A percentile compares a stretch with the other conserved stretches of the same genome.
phyloP scores from a whole-genome alignment of 2,329 filamentous ascomycete genomes.

The Apiospora aurea region DNA sequence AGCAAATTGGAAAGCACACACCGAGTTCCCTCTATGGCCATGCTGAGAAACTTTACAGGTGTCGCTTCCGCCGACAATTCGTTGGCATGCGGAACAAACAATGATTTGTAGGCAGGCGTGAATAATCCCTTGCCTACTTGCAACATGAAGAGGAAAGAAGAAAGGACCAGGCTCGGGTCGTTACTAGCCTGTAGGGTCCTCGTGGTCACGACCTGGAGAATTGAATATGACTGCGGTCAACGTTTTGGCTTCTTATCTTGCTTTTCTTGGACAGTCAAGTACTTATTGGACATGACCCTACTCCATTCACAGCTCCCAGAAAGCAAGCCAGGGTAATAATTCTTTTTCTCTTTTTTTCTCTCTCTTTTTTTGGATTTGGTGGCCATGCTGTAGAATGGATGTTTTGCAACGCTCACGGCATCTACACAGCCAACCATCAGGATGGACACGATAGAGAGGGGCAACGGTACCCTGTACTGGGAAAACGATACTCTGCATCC shows the following conservation, averaged over 20 bases:
- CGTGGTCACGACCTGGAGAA: background rate
- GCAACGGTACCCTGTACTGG: background rate
- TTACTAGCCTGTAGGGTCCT: background rate
- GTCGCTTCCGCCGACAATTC: background rate
- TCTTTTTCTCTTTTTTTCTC: background rate
- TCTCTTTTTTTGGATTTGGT: background rate
- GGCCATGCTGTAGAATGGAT: background rate
- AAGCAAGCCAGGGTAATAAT: background rate
- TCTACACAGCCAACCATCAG: background rate
- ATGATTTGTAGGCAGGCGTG: background rate
- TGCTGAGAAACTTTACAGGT: background rate
- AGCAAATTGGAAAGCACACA: background rate
- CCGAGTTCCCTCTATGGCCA: background rate
- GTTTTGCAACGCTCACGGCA: background rate
- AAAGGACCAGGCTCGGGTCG: background rate
- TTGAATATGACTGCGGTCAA: background rate
- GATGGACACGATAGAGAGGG: background rate
- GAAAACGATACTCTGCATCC: constrained; percentile 15
- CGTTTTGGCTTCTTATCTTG: background rate
- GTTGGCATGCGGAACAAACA: background rate
- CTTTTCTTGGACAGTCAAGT: background rate
- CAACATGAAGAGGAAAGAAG: background rate
- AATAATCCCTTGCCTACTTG: background rate
- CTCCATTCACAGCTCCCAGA: background rate
- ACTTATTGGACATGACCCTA: background rate